Evolutionary conservation across 495 filamentous ascomycete species (phyloP).

Genomic region (Pseudotulostoma volvatum): DNA sequence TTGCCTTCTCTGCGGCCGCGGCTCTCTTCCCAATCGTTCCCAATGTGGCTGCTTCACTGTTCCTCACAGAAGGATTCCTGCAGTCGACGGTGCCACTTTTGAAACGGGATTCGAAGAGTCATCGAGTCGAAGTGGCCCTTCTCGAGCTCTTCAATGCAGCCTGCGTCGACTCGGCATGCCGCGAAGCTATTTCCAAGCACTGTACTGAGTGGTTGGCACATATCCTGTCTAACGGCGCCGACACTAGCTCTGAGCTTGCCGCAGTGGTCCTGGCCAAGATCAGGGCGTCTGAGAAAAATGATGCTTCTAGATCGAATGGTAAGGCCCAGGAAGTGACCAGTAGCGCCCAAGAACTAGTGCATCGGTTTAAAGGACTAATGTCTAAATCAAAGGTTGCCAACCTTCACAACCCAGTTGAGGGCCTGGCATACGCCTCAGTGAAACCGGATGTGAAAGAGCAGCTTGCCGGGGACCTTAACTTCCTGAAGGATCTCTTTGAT

Average conservation of each 20-base stretch:
- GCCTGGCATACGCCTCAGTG: slow-evolving; percentile 79
- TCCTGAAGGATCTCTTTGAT: slow-evolving; percentile 50
- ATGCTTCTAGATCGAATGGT: slow-evolving; percentile 20
- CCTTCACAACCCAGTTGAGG: slow-evolving; percentile 61
- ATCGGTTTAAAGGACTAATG: slow-evolving; percentile 64
- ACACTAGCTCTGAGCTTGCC: slow-evolving; percentile 50
- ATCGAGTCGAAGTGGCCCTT: slow-evolving; percentile 62
- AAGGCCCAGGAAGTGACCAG: slow-evolving; percentile 30
- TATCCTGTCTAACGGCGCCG: slow-evolving; percentile 49
- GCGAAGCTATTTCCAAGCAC: slow-evolving; percentile 62
- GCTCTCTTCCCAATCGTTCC: slow-evolving; percentile 74
- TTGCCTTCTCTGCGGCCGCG: slow-evolving; percentile 79
- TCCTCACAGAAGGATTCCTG: slow-evolving; percentile 74
- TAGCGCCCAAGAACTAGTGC: slow-evolving; percentile 54
- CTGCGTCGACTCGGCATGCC: slow-evolving; percentile 63
- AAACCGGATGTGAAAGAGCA: slow-evolving; percentile 70
- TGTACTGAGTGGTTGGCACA: slow-evolving; percentile 73
- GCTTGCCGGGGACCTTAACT: slow-evolving; percentile 44
- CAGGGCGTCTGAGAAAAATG: slow-evolving; percentile 29
- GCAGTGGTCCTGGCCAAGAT: slow-evolving; percentile 78
- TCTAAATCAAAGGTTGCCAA: slow-evolving; percentile 39
- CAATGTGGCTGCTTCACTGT: slow-evolving; percentile 50
- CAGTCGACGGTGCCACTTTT: slow-evolving; percentile 50
- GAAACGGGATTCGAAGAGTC: slow-evolving; percentile 54
- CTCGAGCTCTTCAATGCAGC: slow-evolving; percentile 83